These are phyloP conservation scores for Meyerozyma athensensis DNA, from an alignment of 1,139 yeast genomes.

Conservation along the genomic window DNA sequence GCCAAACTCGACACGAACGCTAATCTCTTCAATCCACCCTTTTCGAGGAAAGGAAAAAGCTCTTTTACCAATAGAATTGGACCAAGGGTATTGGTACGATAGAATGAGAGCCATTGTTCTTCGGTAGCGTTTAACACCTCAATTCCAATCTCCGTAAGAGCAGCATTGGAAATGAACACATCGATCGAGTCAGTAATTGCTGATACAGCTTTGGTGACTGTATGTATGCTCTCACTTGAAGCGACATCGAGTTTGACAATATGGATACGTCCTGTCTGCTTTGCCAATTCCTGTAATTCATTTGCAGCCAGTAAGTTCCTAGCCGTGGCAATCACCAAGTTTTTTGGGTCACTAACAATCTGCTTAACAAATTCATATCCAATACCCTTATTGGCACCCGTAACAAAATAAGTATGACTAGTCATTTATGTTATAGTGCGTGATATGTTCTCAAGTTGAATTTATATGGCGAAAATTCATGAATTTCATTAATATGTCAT, in stretches of 20 bases:
- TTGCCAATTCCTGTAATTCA: constrained; percentile 12
- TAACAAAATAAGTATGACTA: constrained; percentile 16
- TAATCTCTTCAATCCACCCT: constrained; percentile 17
- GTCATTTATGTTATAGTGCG: no score
- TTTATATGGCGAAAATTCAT: no score
- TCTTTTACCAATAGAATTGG: constrained; percentile 24
- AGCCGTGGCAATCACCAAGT: constrained; percentile 18
- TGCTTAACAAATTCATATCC: constrained; percentile 22
- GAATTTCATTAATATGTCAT: no score
- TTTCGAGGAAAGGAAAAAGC: constrained; percentile 20
- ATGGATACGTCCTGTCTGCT: constrained; percentile 4
- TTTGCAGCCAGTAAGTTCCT: constrained; percentile 5
- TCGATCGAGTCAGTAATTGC: constrained; percentile 12
- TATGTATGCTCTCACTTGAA: constrained; percentile 5
- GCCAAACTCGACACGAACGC: constrained; percentile 20
- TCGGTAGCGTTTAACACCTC: constrained; percentile 7
- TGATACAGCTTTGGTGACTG: background rate
- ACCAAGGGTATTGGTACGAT: constrained; percentile 24
- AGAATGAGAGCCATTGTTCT: constrained; percentile 16
- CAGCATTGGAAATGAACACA: constrained; percentile 18
- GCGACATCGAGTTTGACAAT: constrained; percentile 8
- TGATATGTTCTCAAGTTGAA: no score
- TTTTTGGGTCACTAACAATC: constrained; percentile 14
- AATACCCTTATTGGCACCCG: constrained; percentile 29
- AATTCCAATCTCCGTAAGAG: constrained; percentile 6